Evolutionary conservation across 345 rosid species (phyloP), one percentile per base, ranked within the genome.

Genomic region (Sisymbrium irio): DNA sequence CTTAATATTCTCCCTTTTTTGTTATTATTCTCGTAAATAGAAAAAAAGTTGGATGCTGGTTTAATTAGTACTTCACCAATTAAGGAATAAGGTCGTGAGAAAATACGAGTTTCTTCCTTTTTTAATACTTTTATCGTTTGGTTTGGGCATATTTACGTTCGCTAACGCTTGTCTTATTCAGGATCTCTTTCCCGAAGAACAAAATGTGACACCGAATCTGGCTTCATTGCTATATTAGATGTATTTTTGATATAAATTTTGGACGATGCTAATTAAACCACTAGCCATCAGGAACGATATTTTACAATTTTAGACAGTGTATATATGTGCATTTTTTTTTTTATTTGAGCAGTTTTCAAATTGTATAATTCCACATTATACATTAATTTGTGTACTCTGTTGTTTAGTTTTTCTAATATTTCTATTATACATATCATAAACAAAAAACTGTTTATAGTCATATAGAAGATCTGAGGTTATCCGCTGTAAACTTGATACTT

Each of bases 21-120:
- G 61, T 53, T 61, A 53, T 33, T 32, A 44, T 51, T 51, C 33
- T 39, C 30, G 62, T 22, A 66, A 14, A 35, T 22, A 15, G 64
- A 41, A 57, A 64, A 41, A 19, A 63, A 42, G 0, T 35, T 65
- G 36, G 77, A 74, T 74, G 50, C 65, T 67, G 14, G 27, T 58
- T 74, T 59, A 14, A 22, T 67, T 59, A 67, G 68, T 74, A 74
- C 37, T 57, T 74, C 35, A 41, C 73, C 67, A 74, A 59, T 75
- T 67, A 58, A 67, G 73, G 78, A 47, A 67, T 54, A 49, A 53
- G 72, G 47, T 51, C n/a, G 61, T 11, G 50, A 67, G 50, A 50
- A 49, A 74, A 67, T 57, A 53, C 22, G 30, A 28, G 73, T 66
- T 65, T 65, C 77, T 58, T 39, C 18, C 44, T n/a, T 73, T 57